Base-by-base conservation (phyloP, 2,329 filamentous ascomycete genomes). In the Clarireedia monteithiana region DNA sequence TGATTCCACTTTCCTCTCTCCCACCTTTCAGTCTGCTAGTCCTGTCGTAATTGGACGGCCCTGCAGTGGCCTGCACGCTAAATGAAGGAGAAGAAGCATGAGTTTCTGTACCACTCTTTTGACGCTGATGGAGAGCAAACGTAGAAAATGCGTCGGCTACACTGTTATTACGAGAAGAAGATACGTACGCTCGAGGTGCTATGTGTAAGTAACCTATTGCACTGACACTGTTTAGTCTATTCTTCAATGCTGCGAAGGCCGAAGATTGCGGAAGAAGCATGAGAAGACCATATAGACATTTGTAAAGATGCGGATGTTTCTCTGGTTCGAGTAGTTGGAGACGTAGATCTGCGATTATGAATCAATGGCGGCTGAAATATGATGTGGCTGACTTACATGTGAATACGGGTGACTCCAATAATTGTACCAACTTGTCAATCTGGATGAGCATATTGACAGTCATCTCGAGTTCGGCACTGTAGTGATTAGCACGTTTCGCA, bases 261-360 rank as follows among this genome's bases (percentile, higher is more conserved):
- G 91, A 95, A 15, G 92, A 97, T 73, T 99, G 94, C 0, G 94
- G 94, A n/a, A 99, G 80, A 17, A 99, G 85, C 94, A 99, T 99
- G 54, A 99, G 78, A 47, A 99, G 82, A 9, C 94, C 94, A 67
- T 97, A 99, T 49, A 99, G 83, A 72, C 94, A 99, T 74, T 96
- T 96, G 77, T 99, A 97, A 1, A 99, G 77, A 69, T 95, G 89
- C 2, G 94, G 94, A 63, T 92, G 92, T 70, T 88, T 91, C 69
- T 99, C 95, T 1, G 94, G 94, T 69, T 99, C 94, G 7, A 99
- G 81, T 9, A 99, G 80, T 69, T 99, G 94, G 50, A 99, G 84
- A 45, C 94, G 89, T 48, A 99, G 83, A 71, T 97, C 91, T 95
- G 59, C 6, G 17, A 65, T 63, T 24, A 1, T 24, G 44, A 26